Base-by-base conservation (phyloP, 345 rosid species). In the Clarkia xantiana region DNA sequence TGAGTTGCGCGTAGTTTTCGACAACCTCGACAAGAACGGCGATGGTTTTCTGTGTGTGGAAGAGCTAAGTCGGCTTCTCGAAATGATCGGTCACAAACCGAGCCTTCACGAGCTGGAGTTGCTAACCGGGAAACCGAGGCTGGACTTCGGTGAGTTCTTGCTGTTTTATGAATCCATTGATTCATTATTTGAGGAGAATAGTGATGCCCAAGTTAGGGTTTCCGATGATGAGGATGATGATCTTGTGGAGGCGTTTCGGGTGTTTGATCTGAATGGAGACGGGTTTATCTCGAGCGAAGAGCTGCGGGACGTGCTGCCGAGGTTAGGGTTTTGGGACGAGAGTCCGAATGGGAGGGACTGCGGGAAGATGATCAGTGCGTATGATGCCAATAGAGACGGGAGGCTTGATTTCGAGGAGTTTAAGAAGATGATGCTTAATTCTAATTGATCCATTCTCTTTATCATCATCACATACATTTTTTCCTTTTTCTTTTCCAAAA, bases 401-500 rank as follows among this genome's bases (percentile, higher is more conserved):
- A 44, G 69, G 61, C 74, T 87, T 38, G 96, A 87, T 70, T 79
- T 79, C 42, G 67, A 84, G 42, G 94, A 87, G 45, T 87, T 87
- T 71, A 82, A 80, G 77, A 69, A 59, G 58, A 86, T 86, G 96
- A 71, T n/a, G n/a, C n/a, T n/a, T n/a, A n/a, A n/a, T n/a, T n/a
- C n/a, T n/a, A n/a, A n/a, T n/a, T n/a, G n/a, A n/a, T n/a, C n/a
- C n/a, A n/a, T n/a, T n/a, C n/a, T n/a, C n/a, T n/a, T n/a, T n/a
- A n/a, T n/a, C n/a, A n/a, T n/a, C n/a, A n/a, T n/a, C n/a, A n/a
- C n/a, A n/a, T n/a, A n/a, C n/a, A n/a, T n/a, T n/a, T n/a, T n/a
- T n/a, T n/a, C n/a, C n/a, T n/a, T n/a, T n/a, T n/a, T n/a, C n/a
- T n/a, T n/a, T n/a, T n/a, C n/a, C n/a, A n/a, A n/a, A n/a, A n/a